Conservation (phyloP, 1,284 basidiomycete species). For the Puccinia coronata region DNA sequence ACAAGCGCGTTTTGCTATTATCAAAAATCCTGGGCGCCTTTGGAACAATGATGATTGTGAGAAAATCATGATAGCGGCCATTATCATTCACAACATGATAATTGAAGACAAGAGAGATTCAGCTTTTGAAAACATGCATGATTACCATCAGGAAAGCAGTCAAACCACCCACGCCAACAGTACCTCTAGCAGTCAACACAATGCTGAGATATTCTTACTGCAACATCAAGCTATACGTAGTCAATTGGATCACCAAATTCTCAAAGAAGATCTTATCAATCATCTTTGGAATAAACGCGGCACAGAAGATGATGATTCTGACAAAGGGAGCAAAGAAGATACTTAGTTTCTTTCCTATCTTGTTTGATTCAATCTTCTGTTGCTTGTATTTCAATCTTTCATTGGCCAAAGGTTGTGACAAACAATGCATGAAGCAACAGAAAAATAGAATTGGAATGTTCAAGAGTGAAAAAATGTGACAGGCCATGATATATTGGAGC, state of each 20-base stretch:
- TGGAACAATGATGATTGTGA: neutral
- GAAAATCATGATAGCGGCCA: neutral
- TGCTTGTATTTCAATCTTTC: too few species aligned
- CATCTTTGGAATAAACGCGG: slow-evolving; percentile 14
- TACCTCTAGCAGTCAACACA: neutral
- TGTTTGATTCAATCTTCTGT: neutral
- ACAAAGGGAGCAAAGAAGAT: neutral
- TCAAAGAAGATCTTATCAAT: slow-evolving; percentile 8
- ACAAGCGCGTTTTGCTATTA: slow-evolving; percentile 1
- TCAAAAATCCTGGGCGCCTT: neutral
- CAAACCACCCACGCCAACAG: too few species aligned
- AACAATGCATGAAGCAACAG: too few species aligned
- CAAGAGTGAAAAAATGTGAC: too few species aligned
- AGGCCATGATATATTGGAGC: too few species aligned
- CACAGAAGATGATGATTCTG: neutral
- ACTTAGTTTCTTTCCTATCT: neutral
- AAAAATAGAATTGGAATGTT: too few species aligned
- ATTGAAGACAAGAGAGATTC: neutral
- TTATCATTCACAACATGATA: slow-evolving; percentile 24
- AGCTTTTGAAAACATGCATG: too few species aligned
- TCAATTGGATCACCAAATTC: neutral
- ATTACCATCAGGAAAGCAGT: too few species aligned
- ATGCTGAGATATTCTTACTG: neutral
- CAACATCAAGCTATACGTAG: neutral
- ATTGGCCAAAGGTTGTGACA: too few species aligned